A percentile compares a stretch with the other conserved stretches of the same genome.
These are phyloP conservation scores for Phlyctochytrium bullatum DNA, from an alignment of 192 early-diverging fungal genomes.

Conservation along the genomic window DNA sequence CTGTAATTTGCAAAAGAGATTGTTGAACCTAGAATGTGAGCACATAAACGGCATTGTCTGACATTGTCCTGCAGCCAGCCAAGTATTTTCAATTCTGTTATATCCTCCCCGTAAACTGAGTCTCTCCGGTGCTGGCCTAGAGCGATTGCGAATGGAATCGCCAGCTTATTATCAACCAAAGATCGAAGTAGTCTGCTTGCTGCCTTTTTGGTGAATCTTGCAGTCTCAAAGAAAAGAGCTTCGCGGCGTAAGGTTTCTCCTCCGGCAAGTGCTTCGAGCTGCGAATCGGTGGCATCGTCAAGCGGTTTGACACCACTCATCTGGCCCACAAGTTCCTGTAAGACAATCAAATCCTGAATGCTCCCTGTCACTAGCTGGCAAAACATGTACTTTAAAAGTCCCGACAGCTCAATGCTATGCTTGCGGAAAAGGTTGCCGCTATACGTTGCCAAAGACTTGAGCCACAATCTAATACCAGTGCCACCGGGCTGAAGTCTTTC, in stretches of 20 bases:
- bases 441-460: conserved; percentile 63
- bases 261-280: conserved; percentile 64
- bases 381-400: conserved; percentile 63
- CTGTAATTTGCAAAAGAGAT: conserved; percentile 61
- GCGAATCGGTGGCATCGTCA: conserved; percentile 54
- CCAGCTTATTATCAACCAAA: conserved; percentile 53
- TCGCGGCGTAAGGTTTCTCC: conserved; percentile 60
- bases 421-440: conserved; percentile 64
- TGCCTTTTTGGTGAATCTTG: conserved; percentile 47
- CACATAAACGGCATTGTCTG: neutral
- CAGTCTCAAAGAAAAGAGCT: conserved; percentile 46
- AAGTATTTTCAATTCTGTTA: conserved; percentile 55
- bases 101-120: conserved; percentile 38
- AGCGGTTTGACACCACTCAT: conserved; percentile 69
- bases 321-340: conserved; percentile 67
- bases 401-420: conserved; percentile 65
- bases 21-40: conserved; percentile 41
- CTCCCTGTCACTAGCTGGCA: conserved; percentile 55
- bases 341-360: conserved; percentile 62
- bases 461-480: conserved; percentile 57
- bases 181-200: conserved; percentile 54
- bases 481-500: conserved; percentile 64
- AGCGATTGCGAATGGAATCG: conserved; percentile 52
- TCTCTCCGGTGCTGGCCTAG: conserved; percentile 61
- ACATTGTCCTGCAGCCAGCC: conserved; percentile 61